These are phyloP conservation scores for Colletotrichum sidae DNA, from an alignment of 2,329 filamentous ascomycete genomes.

Conservation along the genomic window DNA sequence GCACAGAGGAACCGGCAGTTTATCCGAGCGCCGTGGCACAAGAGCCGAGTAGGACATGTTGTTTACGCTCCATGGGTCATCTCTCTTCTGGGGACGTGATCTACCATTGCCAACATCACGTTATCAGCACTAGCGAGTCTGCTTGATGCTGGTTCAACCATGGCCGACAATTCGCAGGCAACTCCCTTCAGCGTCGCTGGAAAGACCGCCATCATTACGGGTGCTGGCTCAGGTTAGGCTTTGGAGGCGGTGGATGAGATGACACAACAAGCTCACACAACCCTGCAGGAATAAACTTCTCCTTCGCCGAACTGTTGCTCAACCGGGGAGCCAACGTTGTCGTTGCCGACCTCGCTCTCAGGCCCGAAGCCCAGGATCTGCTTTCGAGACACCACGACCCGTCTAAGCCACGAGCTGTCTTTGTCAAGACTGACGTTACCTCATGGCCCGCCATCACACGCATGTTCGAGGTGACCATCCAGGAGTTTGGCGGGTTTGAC, in stretches of 20 bases:
- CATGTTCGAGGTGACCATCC: slow-evolving; percentile 49
- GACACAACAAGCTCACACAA: not conserved
- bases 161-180: not conserved
- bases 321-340: slow-evolving; percentile 56
- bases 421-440: slow-evolving; percentile 58
- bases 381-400: slow-evolving; percentile 40
- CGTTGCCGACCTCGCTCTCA: slow-evolving; percentile 56
- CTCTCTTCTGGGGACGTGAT: too few relatives aligned
- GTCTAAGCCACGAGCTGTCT: slow-evolving; percentile 49
- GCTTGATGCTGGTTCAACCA: not conserved
- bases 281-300: slow-evolving; percentile 54
- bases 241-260: not conserved
- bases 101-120: too few relatives aligned
- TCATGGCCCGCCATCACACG: slow-evolving; percentile 51
- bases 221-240: slow-evolving; percentile 43
- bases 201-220: slow-evolving; percentile 46
- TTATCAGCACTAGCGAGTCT: too few relatives aligned
- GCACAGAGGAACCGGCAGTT: too few relatives aligned
- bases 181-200: slow-evolving; percentile 42
- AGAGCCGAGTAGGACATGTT: too few relatives aligned
- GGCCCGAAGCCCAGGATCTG: slow-evolving; percentile 54
- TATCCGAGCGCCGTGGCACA: too few relatives aligned
- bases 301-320: slow-evolving; percentile 57
- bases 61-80: too few relatives aligned
- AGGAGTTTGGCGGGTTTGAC: slow-evolving; percentile 52